Evolutionary conservation across 148 eudicot species (phyloP), one percentile per base, ranked within the genome.

Genomic region (Chenopodium suecicum): DNA sequence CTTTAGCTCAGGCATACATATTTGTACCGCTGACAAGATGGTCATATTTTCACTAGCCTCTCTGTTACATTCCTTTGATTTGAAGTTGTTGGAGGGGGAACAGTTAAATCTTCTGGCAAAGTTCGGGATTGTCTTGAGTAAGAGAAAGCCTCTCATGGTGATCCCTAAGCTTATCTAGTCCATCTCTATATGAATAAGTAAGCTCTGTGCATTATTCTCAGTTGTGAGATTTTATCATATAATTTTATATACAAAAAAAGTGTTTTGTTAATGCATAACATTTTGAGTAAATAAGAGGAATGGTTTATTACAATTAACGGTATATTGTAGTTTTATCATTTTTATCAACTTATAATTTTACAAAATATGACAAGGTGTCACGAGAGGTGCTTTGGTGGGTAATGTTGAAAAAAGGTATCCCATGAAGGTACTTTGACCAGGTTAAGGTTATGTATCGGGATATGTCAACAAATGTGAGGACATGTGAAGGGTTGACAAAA

Each of bases 1-100:
- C 0, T 94, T 93, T 54, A 91, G 97, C 10, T 90, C 93, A 0
- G 95, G 98, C 4, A 77, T 95, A 79, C 90, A 95, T 70, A 88
- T 82, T 13, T 94, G 95, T 82, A 89, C 89, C 1, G 94, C 91
- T 10, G 90, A 89, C 82, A 87, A 88, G 83, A 88, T 87, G 88
- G 74, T 91, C 25, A 14, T 87, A 86, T 86, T 75, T 58, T 82
- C 85, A 0, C 83, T 93, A 1, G 97, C 93, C 70, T 83, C 95
- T 2, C 67, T 94, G 29, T 7, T 93, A 25, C 95, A 90, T 81
- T 83, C 89, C 19, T 94, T 94, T 60, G 88, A 93, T 12, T 91
- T 93, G 94, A 83, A 82, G 65, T 77, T 88, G 76, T 88, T 91
- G 0, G 71, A 81, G 13, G 95, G 89, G 16, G 89, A 88, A 78